Percentiles rank a stretch among this genome's conserved stretches.
These are phyloP conservation scores for Plenodomus tracheiphilus DNA, from an alignment of 2,329 filamentous ascomycete genomes.

Conservation along the genomic window DNA sequence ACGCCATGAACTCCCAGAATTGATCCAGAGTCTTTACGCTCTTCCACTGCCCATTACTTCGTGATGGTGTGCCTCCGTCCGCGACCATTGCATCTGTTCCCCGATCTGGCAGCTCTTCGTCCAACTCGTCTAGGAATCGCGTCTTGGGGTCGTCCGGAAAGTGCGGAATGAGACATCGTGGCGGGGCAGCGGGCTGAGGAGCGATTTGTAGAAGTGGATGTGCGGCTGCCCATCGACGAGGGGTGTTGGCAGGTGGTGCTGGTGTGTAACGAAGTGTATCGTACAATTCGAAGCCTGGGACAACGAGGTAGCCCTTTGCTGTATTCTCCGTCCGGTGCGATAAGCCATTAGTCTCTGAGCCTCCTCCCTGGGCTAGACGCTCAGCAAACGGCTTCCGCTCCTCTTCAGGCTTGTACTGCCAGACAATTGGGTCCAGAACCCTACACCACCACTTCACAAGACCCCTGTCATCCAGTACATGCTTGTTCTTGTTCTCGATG, in stretches of 20 bases:
- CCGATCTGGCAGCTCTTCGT: slow-evolving; percentile 73
- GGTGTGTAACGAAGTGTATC: slow-evolving; percentile 83
- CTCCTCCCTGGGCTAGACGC: slow-evolving; percentile 32
- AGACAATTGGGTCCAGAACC: slow-evolving; percentile 76
- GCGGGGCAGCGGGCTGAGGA: slow-evolving; percentile 69
- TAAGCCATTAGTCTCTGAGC: slow-evolving; percentile 20
- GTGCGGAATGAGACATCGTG: slow-evolving; percentile 81
- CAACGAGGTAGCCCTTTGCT: slow-evolving; percentile 78
- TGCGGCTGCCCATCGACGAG: slow-evolving; percentile 59
- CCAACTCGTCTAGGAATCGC: slow-evolving; percentile 83
- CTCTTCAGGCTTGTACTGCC: slow-evolving; percentile 51
- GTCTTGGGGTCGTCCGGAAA: slow-evolving; percentile 97
- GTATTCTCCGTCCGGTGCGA: slow-evolving; percentile 32
- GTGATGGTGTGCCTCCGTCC: slow-evolving; percentile 46
- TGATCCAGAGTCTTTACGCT: slow-evolving; percentile 82
- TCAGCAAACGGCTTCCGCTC: slow-evolving; percentile 37
- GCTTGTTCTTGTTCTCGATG: slow-evolving; percentile 80
- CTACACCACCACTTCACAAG: slow-evolving; percentile 96
- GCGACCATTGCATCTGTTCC: slow-evolving; percentile 36
- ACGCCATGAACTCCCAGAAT: slow-evolving; percentile 99
- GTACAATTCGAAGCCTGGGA: slow-evolving; percentile 82
- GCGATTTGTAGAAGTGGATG: slow-evolving; percentile 75
- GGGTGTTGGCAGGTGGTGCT: slow-evolving; percentile 45
- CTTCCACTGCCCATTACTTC: slow-evolving; percentile 74
- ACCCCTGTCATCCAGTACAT: slow-evolving; percentile 87